These are phyloP conservation scores for Colletotrichum abscissum DNA, from an alignment of 2,329 filamentous ascomycete genomes.

Conservation along the genomic window DNA sequence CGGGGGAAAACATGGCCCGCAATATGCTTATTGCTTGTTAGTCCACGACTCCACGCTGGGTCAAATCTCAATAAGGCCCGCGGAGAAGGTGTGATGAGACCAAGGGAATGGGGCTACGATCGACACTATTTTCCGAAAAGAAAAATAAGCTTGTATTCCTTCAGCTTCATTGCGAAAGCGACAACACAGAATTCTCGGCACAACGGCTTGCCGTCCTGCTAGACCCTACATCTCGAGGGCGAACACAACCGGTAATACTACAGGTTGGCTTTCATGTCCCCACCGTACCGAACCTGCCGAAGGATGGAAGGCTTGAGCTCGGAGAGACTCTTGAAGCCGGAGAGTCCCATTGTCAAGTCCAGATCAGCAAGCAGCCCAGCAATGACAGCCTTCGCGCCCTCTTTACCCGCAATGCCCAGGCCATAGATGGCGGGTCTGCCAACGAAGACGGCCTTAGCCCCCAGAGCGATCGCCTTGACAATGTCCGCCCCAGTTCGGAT, in stretches of 20 bases:
- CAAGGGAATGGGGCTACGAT: background rate
- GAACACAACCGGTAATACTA: slow-evolving; percentile 26
- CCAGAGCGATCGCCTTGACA: slow-evolving; percentile 67
- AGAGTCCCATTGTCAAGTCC: slow-evolving; percentile 66
- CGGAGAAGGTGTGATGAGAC: background rate
- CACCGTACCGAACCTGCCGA: slow-evolving; percentile 46
- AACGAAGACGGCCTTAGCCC: slow-evolving; percentile 68
- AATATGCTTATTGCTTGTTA: background rate
- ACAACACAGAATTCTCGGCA: background rate
- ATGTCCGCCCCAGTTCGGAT: slow-evolving; percentile 70
- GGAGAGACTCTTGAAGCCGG: slow-evolving; percentile 57
- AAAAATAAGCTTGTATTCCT: slow-evolving; percentile 11
- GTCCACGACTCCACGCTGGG: background rate
- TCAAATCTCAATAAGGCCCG: background rate
- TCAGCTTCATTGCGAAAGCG: background rate
- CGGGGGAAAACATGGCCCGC: background rate
- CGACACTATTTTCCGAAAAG: background rate
- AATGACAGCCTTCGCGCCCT: slow-evolving; percentile 64
- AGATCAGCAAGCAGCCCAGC: slow-evolving; percentile 62
- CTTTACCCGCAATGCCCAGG: slow-evolving; percentile 63
- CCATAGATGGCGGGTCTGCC: slow-evolving; percentile 54
- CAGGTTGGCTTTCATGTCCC: slow-evolving; percentile 46
- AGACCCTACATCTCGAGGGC: background rate
- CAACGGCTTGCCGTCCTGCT: background rate
- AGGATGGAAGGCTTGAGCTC: slow-evolving; percentile 50